A percentile compares a stretch with the other conserved stretches of the same genome.
Evolutionary conservation across 2,329 filamentous ascomycete species (phyloP).

Genomic region (Aspergillus vadensis): DNA sequence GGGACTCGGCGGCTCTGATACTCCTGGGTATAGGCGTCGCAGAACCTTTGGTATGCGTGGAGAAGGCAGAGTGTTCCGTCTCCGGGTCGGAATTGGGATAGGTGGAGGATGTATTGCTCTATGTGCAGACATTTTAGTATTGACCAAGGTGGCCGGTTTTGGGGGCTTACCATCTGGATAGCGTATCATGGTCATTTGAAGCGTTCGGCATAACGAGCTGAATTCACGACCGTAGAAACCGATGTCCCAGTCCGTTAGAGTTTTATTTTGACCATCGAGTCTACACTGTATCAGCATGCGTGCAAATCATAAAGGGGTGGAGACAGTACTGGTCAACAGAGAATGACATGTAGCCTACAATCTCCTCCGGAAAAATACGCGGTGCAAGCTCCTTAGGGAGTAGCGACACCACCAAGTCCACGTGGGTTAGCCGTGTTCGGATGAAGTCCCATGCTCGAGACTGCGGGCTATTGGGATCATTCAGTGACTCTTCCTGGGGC

Average conservation of each 20-base stretch:
- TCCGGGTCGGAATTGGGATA: constrained; percentile 9
- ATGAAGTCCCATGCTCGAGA: constrained; percentile 72
- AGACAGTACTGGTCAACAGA: constrained; percentile 67
- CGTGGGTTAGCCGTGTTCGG: constrained; percentile 67
- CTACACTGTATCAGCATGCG: constrained; percentile 29
- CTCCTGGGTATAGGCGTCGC: neutral
- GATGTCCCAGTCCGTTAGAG: constrained; percentile 58
- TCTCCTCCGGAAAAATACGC: constrained; percentile 61
- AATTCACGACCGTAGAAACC: constrained; percentile 15
- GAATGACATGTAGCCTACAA: constrained; percentile 71
- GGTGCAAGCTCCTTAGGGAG: constrained; percentile 74
- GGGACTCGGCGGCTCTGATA: constrained; percentile 57
- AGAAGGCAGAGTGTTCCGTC: constrained; percentile 10
- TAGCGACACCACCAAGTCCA: constrained; percentile 79
- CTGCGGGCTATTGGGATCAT: constrained; percentile 63
- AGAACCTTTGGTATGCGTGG: constrained; percentile 8
- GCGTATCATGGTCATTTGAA: constrained; percentile 1
- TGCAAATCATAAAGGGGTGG: neutral
- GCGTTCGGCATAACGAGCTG: constrained; percentile 8
- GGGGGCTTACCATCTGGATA: constrained; percentile 8
- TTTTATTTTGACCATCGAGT: constrained; percentile 77
- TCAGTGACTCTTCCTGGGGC: constrained; percentile 69
- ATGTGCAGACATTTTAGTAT: neutral
- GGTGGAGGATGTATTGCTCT: constrained; percentile 15
- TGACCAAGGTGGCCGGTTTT: too few relatives aligned